Percentiles rank a stretch among this genome's conserved stretches.
These are phyloP conservation scores for Paramecium bursaria DNA, from an alignment of 73 alveolate species.

Conservation along the genomic window DNA sequence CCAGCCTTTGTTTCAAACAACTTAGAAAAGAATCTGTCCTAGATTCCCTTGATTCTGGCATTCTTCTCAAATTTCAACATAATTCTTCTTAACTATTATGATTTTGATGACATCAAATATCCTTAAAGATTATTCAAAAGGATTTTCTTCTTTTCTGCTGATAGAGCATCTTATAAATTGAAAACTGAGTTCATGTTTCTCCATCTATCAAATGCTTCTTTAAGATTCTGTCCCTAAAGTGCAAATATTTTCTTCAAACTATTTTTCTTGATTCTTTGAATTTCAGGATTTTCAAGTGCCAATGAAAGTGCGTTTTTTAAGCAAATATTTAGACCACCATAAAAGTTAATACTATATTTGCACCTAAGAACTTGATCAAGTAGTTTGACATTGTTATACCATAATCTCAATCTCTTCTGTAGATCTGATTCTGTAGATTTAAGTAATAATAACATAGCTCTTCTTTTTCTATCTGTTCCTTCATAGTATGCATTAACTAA, in stretches of 20 bases:
- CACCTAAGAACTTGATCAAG: slow-evolving; percentile 13
- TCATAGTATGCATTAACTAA: slow-evolving; percentile 39
- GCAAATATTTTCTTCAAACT: background rate
- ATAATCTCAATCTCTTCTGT: background rate
- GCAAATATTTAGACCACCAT: background rate
- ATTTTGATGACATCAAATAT: background rate
- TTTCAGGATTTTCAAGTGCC: background rate
- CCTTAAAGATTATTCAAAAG: background rate
- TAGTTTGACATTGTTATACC: slow-evolving; percentile 33
- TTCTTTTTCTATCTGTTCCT: slow-evolving; percentile 1
- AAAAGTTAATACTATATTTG: slow-evolving; percentile 4
- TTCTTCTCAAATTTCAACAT: slow-evolving; percentile 22
- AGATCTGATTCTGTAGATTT: slow-evolving; percentile 48
- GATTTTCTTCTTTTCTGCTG: slow-evolving; percentile 35
- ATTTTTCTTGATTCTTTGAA: slow-evolving; percentile 1
- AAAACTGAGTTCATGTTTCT: background rate
- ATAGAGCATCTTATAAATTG: slow-evolving; percentile 13
- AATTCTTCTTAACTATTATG: slow-evolving; percentile 2
- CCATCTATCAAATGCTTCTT: slow-evolving; percentile 27
- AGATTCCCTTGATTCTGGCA: background rate
- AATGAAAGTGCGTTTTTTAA: background rate
- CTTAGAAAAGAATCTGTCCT: slow-evolving; percentile 52
- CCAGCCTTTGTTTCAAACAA: slow-evolving; percentile 34
- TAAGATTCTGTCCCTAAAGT: background rate
- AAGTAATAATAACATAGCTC: slow-evolving; percentile 5